A percentile compares a stretch with the other conserved stretches of the same genome.
These are phyloP conservation scores for Boletellus sp. DNA, from an alignment of 768 basidiomycete species.

Conservation along the genomic window DNA sequence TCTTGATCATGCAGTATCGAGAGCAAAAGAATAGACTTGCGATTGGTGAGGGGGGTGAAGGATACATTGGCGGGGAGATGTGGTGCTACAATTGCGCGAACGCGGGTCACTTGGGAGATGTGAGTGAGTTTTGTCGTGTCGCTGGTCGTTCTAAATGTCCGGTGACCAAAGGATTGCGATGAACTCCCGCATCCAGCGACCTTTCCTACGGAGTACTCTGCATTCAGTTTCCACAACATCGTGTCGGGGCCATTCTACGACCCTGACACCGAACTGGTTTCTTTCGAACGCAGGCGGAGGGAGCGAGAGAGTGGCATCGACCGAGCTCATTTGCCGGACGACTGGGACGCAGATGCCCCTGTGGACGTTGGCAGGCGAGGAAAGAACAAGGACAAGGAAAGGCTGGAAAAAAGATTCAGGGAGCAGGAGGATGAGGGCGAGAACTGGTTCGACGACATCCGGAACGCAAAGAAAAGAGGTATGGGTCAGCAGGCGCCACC, in stretches of 20 bases:
- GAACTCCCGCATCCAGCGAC: conserved; percentile 40
- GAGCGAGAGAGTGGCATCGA: conserved; percentile 30
- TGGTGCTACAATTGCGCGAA: conserved; percentile 84
- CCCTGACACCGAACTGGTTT: conserved; percentile 32
- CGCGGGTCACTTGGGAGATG: conserved; percentile 75
- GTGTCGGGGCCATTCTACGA: conserved; percentile 66
- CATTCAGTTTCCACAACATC: conserved; percentile 62
- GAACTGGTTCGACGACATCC: conserved; percentile 61
- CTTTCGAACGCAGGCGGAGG: conserved; percentile 37
- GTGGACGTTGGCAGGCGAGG: conserved; percentile 65
- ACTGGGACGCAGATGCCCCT: conserved; percentile 47
- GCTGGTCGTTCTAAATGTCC: neutral
- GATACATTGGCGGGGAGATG: conserved; percentile 66
- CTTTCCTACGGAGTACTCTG: conserved; percentile 52
- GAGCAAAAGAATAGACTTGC: conserved; percentile 45
- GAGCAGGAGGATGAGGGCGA: conserved; percentile 54
- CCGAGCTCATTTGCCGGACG: conserved; percentile 33
- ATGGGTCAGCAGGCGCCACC: conserved; percentile 12
- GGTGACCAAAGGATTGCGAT: conserved; percentile 53
- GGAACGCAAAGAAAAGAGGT: conserved; percentile 30
- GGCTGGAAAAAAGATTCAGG: conserved; percentile 49
- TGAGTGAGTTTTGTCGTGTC: conserved; percentile 35
- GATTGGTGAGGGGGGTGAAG: conserved; percentile 73
- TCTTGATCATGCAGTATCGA: conserved; percentile 41
- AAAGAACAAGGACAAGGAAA: conserved; percentile 55